Conservation (phyloP, 371 early-diverging fungal species). For the Haplosporangium sp. region DNA sequence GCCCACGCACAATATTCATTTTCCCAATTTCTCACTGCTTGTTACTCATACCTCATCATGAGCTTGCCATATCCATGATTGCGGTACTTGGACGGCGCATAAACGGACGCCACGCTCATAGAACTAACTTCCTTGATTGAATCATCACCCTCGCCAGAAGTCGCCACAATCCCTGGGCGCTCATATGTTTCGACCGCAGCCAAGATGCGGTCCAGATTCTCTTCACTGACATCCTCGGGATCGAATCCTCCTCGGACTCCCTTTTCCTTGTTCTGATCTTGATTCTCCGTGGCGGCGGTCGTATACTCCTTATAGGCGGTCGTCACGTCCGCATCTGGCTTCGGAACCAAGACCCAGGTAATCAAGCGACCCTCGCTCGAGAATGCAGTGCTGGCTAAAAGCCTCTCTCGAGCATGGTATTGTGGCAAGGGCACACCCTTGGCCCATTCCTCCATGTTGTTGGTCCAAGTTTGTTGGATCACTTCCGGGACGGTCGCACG, state of each 20-base stretch:
- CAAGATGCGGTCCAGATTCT: constrained; percentile 36
- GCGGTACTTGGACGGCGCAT: constrained; percentile 53
- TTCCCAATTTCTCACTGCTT: too few species aligned
- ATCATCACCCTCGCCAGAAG: constrained; percentile 15
- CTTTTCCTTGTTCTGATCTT: not conserved
- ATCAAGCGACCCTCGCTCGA: constrained; percentile 46
- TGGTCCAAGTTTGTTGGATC: constrained; percentile 49
- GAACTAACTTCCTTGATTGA: constrained; percentile 31
- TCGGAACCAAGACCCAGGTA: constrained; percentile 57
- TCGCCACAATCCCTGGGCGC: constrained; percentile 42
- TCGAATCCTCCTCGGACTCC: constrained; percentile 19
- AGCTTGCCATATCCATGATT: constrained; percentile 54
- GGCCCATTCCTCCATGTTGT: constrained; percentile 57
- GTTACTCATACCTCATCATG: constrained; percentile 42
- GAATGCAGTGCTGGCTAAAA: constrained; percentile 37
- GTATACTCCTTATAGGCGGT: constrained; percentile 2
- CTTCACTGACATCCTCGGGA: constrained; percentile 9
- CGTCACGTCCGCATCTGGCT: constrained; percentile 20
- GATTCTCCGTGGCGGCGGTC: not conserved
- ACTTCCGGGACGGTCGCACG: constrained; percentile 29
- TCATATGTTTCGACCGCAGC: constrained; percentile 52
- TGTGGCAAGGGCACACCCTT: constrained; percentile 41
- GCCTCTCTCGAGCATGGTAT: constrained; percentile 53
- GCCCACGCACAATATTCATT: too few species aligned
- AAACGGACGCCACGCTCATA: constrained; percentile 58